Evolutionary conservation across 768 basidiomycete genomes (phyloP).

Genomic region (Tubosaeta sp.): DNA sequence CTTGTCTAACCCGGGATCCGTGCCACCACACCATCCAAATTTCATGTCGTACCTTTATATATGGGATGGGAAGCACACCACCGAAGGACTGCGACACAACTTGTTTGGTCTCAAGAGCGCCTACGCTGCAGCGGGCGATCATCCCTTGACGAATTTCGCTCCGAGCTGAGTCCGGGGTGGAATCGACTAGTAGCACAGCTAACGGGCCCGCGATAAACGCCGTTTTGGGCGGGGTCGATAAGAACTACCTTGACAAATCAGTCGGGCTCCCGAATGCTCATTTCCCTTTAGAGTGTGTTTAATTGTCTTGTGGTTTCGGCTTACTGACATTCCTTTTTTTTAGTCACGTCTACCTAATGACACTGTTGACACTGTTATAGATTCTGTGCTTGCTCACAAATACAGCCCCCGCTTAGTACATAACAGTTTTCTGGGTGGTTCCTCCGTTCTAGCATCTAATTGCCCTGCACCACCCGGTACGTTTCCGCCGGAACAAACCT

Average conservation of each 20-base stretch:
- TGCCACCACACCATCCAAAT: conserved; percentile 77
- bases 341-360: conserved; percentile 69
- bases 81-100: conserved; percentile 79
- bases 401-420: no score
- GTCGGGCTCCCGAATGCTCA: conserved; percentile 97
- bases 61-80: conserved; percentile 72
- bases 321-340: conserved; percentile 9
- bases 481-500: no score
- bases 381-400: no score
- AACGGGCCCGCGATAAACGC: conserved; percentile 67
- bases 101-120: conserved; percentile 80
- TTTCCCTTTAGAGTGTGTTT: conserved; percentile 92
- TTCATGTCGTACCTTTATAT: conserved; percentile 84
- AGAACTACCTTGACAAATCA: conserved; percentile 76
- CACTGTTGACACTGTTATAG: no score
- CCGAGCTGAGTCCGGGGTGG: conserved; percentile 74
- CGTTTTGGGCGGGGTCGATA: conserved; percentile 87
- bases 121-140: conserved; percentile 58
- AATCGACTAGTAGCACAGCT: conserved; percentile 81
- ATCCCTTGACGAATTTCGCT: conserved; percentile 84
- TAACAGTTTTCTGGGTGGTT: no score
- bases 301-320: conserved; percentile 4
- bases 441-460: no score
- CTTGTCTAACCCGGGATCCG: conserved; percentile 59
- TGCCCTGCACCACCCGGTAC: no score